Evolutionary conservation across 2,329 filamentous ascomycete genomes (phyloP), one percentile per base, ranked within the genome.

Genomic region (Zymoseptoria pseudotritici): DNA sequence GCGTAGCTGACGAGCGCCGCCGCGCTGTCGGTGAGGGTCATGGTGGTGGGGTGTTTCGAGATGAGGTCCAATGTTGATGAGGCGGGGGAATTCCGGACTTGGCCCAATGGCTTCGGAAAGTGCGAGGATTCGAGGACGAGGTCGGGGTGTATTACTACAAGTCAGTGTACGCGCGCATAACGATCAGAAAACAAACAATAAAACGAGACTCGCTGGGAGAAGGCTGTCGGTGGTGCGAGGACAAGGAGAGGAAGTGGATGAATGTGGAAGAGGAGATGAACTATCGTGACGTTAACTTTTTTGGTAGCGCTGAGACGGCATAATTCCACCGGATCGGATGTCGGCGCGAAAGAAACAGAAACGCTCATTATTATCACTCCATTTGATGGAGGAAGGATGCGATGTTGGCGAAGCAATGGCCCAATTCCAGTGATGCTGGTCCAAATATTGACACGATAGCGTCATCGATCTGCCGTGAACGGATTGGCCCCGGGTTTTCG

Each of bases 1-100:
- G 78, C 73, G 58, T 76, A 75, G 58, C 68, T 75, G 55, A 75
- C 74, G 55, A 78, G 67, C 46, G 73, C 71, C 56, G 75, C 71
- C 19, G 77, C 73, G 42, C 74, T 71, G 55, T 70, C 70, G 36
- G 71, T 67, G 49, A 78, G 60, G 29, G 73, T 58, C 61, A 63
- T 63, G 26, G 20, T 58, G 42, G 29, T 20, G 42, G 19, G n/a
- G n/a, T 10, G 9, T 4, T 31, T 24, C 20, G 24, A 20, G 22
- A 8, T 36, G 31, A 20, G n/a, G 17, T 29, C 7, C 11, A 36
- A 31, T 26, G 8, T 54, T 20, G 42, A 36, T 29, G 29, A 52
- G 51, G 42, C 51, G 53, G 29, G 20, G 42, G 52, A 42, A 9
- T 49, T 10, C 24, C 36, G 50, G 21, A 54, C 13, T 70, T 53